These are phyloP conservation scores for Leccinum obscurum DNA, from an alignment of 768 basidiomycete genomes.

Conservation along the genomic window DNA sequence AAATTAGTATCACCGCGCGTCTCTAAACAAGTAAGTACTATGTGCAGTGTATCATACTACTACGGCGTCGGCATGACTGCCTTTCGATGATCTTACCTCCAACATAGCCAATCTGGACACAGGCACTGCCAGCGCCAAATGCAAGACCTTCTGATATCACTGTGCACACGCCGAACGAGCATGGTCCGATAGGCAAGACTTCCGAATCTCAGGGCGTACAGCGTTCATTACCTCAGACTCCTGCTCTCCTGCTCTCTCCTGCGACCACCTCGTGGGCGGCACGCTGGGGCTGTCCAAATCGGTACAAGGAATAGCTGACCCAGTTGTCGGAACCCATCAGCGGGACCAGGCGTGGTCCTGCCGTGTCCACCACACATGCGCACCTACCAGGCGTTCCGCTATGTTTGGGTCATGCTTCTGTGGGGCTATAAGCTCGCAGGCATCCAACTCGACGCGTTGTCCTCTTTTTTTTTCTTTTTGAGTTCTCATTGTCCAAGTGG, in stretches of 20 bases:
- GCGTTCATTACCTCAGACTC: constrained; percentile 24
- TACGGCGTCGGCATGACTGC: not conserved
- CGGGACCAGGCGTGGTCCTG: constrained; percentile 18
- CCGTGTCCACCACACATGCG: constrained; percentile 19
- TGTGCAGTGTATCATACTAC: not conserved
- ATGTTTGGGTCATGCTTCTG: constrained; percentile 24
- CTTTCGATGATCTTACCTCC: not conserved
- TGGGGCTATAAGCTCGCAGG: constrained; percentile 24
- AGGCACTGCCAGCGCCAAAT: not conserved
- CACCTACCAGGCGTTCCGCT: constrained; percentile 20
- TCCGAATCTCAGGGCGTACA: constrained; percentile 15
- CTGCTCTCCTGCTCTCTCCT: constrained; percentile 1
- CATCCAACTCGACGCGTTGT: constrained; percentile 2
- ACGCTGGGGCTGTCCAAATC: constrained; percentile 2
- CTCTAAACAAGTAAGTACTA: no score
- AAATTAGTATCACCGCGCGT: no score
- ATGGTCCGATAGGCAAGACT: constrained; percentile 11
- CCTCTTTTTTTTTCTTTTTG: constrained; percentile 12
- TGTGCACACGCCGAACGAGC: constrained; percentile 18
- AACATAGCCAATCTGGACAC: not conserved
- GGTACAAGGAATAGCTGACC: constrained; percentile 4
- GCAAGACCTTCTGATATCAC: not conserved
- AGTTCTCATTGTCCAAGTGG: constrained; percentile 6
- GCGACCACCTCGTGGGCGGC: constrained; percentile 17
- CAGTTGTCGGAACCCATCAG: constrained; percentile 2